A percentile compares a stretch with the other conserved stretches of the same genome.
phyloP scores from a whole-genome alignment of 164 flowering plant species.

The Cinnamomum chago region DNA sequence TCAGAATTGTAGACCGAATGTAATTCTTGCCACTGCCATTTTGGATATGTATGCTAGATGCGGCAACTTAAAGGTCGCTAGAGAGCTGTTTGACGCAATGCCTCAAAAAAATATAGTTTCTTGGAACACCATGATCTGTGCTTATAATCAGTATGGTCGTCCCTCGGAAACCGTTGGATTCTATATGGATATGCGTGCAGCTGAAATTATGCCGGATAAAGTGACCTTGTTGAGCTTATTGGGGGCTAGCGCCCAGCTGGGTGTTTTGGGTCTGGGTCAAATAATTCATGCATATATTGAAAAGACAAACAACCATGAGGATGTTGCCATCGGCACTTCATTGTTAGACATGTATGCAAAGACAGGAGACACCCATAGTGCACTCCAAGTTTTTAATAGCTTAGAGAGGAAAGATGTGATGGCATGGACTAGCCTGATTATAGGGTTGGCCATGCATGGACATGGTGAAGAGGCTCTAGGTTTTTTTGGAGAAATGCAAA shows the following conservation, averaged over 20 bases:
- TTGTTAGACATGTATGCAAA: slow-evolving; percentile 31
- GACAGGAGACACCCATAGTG: slow-evolving; percentile 23
- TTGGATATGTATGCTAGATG: slow-evolving; percentile 31
- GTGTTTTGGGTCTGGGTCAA: slow-evolving; percentile 21
- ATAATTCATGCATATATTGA: slow-evolving; percentile 20
- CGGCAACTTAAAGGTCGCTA: slow-evolving; percentile 23
- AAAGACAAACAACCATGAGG: slow-evolving; percentile 13
- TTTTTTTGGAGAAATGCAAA: slow-evolving; percentile 24
- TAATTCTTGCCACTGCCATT: slow-evolving; percentile 22
- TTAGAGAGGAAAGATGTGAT: slow-evolving; percentile 20
- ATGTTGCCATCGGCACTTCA: slow-evolving; percentile 17
- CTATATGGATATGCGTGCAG: slow-evolving; percentile 15
- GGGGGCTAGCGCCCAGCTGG: slow-evolving; percentile 22
- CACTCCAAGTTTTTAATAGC: slow-evolving; percentile 18
- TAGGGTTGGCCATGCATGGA: slow-evolving; percentile 31
- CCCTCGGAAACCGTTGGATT: slow-evolving; percentile 20
- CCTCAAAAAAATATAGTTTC: slow-evolving; percentile 24
- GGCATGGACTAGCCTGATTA: slow-evolving; percentile 34
- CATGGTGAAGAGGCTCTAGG: slow-evolving; percentile 18
- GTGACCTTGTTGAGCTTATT: slow-evolving; percentile 22
- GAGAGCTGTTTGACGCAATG: slow-evolving; percentile 18
- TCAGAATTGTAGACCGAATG: slow-evolving; percentile 5
- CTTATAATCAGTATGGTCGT: slow-evolving; percentile 21
- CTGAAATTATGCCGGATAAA: slow-evolving; percentile 20
- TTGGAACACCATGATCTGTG: slow-evolving; percentile 30